Conservation (phyloP, 306 rosid species). For the Cucumis hystrix region DNA sequence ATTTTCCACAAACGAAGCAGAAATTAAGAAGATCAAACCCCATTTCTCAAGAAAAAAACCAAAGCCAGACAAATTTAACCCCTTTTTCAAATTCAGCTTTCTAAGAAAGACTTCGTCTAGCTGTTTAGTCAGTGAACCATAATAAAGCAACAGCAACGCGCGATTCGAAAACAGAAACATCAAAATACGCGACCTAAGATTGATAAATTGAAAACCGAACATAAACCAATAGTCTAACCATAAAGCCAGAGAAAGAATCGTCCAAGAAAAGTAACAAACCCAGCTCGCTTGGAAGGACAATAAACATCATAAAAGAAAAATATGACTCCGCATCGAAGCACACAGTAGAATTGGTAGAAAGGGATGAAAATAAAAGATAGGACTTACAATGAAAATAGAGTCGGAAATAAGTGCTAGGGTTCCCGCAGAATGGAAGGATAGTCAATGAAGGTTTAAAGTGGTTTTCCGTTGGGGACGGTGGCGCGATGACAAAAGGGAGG, state of each 20-base stretch:
- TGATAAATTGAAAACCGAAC: background rate
- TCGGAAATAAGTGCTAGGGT: background rate
- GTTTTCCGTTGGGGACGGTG: slow-evolving; percentile 3
- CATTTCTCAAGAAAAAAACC: background rate
- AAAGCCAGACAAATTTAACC: background rate
- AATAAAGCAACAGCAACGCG: background rate
- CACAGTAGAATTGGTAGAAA: background rate
- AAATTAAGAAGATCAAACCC: background rate
- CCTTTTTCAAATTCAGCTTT: background rate
- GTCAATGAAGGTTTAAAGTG: background rate
- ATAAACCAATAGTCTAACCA: background rate
- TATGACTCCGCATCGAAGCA: background rate
- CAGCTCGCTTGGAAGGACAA: background rate
- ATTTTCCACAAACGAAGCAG: background rate
- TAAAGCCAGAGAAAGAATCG: background rate
- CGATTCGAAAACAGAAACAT: background rate
- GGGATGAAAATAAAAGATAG: background rate
- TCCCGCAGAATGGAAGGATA: background rate
- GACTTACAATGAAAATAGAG: background rate
- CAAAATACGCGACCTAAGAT: background rate
- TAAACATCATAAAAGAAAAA: background rate
- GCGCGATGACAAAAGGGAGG: background rate
- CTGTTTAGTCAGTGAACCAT: background rate
- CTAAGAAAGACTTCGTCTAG: background rate
- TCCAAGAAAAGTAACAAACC: background rate